Conservation (phyloP, 805 yeast genomes). For the Candida piceae region DNA sequence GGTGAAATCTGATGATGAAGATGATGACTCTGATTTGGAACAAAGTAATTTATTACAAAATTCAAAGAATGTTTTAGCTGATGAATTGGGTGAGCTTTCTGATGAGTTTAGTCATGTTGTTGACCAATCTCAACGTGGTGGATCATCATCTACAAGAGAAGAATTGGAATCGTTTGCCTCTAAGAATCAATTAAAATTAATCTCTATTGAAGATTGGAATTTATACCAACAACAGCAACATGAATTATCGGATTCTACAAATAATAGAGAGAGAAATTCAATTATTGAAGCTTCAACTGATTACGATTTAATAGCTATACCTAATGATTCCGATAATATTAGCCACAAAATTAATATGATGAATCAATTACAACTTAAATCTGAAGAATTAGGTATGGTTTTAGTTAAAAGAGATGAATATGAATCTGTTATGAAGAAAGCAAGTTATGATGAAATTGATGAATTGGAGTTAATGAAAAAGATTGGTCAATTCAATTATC, state of each 20-base stretch:
- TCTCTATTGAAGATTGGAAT: conserved; percentile 9
- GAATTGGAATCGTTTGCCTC: conserved; percentile 30
- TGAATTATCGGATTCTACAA: too few relatives aligned
- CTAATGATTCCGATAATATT: conserved; percentile 24
- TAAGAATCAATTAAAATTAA: conserved; percentile 17
- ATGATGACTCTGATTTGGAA: conserved; percentile 14
- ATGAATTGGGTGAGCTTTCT: conserved; percentile 16
- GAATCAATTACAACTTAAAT: conserved; percentile 10
- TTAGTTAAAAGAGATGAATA: conserved; percentile 17
- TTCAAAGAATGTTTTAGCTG: conserved; percentile 13
- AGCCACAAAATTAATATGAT: conserved; percentile 8
- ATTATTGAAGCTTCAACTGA: conserved; percentile 22
- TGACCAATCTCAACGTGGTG: not conserved
- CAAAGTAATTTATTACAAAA: conserved; percentile 3
- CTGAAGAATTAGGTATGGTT: conserved; percentile 15
- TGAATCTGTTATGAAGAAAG: conserved; percentile 17
- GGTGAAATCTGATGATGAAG: conserved; percentile 16
- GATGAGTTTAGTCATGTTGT: conserved; percentile 5
- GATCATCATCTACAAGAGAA: conserved; percentile 1
- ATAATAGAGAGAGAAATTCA: too few relatives aligned
- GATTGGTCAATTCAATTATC: conserved; percentile 15
- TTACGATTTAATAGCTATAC: conserved; percentile 23
- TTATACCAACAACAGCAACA: conserved; percentile 2
- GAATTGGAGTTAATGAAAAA: conserved; percentile 14
- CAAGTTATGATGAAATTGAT: conserved; percentile 17